A percentile compares a stretch with the other conserved stretches of the same genome.
These are phyloP conservation scores for Tolypocladium sp. DNA, from an alignment of 2,329 filamentous ascomycete genomes.

Conservation along the genomic window DNA sequence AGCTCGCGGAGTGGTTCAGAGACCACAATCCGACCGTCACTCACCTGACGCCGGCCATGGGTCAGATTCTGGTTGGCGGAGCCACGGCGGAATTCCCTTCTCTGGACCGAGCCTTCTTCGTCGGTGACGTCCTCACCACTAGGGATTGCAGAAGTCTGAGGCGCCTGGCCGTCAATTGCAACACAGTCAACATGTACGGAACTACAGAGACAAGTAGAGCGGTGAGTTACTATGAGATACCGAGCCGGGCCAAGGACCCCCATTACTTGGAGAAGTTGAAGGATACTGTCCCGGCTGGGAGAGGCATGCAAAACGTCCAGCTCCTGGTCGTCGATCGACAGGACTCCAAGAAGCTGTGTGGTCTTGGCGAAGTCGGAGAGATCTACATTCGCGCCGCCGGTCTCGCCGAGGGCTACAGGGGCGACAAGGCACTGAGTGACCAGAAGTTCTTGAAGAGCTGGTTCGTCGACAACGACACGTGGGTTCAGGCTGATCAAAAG, in stretches of 20 bases:
- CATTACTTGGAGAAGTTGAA: slow-evolving; percentile 30
- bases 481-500: slow-evolving; percentile 55
- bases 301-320: slow-evolving; percentile 84
- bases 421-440: slow-evolving; percentile 48
- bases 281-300: slow-evolving; percentile 74
- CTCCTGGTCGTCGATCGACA: slow-evolving; percentile 72
- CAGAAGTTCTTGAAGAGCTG: slow-evolving; percentile 78
- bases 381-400: slow-evolving; percentile 76
- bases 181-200: slow-evolving; percentile 80
- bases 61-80: slow-evolving; percentile 84
- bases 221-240: slow-evolving; percentile 76
- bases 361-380: slow-evolving; percentile 74
- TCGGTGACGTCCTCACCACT: slow-evolving; percentile 83
- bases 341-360: slow-evolving; percentile 59
- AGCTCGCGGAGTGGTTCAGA: slow-evolving; percentile 78
- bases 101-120: slow-evolving; percentile 77
- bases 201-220: slow-evolving; percentile 77
- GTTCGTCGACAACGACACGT: slow-evolving; percentile 69
- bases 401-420: slow-evolving; percentile 72
- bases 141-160: slow-evolving; percentile 73
- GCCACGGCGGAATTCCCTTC: slow-evolving; percentile 67
- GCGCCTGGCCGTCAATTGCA: slow-evolving; percentile 62
- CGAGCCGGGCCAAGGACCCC: slow-evolving; percentile 54
- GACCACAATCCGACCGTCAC: slow-evolving; percentile 67
- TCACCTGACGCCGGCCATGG: slow-evolving; percentile 94